phyloP scores from a whole-genome alignment of 2,329 filamentous ascomycete species.

The Scedosporium minutisporum region DNA sequence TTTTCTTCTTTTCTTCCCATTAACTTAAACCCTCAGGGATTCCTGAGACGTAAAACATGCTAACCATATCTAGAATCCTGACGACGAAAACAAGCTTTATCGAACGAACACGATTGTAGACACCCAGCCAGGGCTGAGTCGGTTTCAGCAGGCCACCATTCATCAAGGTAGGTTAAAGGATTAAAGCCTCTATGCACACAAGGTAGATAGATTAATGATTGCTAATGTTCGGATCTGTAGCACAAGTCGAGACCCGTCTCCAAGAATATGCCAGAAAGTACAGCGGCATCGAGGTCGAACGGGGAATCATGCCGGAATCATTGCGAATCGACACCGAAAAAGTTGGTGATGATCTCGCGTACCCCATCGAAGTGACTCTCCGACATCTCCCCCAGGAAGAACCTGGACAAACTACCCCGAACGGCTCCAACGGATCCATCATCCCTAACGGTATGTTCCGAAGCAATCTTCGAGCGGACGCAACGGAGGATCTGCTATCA shows the following conservation, averaged over 20 bases:
- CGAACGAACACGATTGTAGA: slow-evolving; percentile 53
- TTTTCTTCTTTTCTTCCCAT: too few species aligned
- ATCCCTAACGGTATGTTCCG: slow-evolving; percentile 32
- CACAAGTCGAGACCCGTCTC: neutral
- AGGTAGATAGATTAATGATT: slow-evolving; percentile 38
- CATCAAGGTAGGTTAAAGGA: slow-evolving; percentile 49
- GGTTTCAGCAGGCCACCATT: slow-evolving; percentile 56
- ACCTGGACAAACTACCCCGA: neutral
- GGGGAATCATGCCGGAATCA: slow-evolving; percentile 46
- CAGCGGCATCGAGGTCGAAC: slow-evolving; percentile 42
- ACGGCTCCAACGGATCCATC: slow-evolving; percentile 26
- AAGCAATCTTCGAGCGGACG: slow-evolving; percentile 47
- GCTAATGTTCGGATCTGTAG: slow-evolving; percentile 46
- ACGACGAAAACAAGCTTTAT: slow-evolving; percentile 43
- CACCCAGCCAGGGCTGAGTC: slow-evolving; percentile 49
- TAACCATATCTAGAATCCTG: slow-evolving; percentile 48
- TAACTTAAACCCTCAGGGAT: too few species aligned
- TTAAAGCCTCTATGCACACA: slow-evolving; percentile 38
- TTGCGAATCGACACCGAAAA: slow-evolving; percentile 42
- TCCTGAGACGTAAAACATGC: neutral
- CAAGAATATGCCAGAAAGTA: neutral
- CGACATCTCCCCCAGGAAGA: slow-evolving; percentile 49
- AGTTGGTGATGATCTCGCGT: slow-evolving; percentile 38
- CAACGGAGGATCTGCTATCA: slow-evolving; percentile 40
- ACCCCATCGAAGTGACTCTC: slow-evolving; percentile 51